Evolutionary conservation across 768 basidiomycete species (phyloP).

Genomic region (Boletus rubroflammeus): DNA sequence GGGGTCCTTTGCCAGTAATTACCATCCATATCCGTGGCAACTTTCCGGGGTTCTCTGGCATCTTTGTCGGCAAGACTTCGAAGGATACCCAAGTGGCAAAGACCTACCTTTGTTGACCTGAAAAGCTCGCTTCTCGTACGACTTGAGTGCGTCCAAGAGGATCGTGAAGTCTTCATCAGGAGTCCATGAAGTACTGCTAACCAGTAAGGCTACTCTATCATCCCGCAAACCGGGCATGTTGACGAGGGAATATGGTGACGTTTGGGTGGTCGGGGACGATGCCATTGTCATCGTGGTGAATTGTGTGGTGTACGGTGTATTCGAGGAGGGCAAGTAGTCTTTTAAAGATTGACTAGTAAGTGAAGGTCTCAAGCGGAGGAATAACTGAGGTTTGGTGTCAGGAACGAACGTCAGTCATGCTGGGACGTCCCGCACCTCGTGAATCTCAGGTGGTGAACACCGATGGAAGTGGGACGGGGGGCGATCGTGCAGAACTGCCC

Average conservation of each 20-base stretch:
- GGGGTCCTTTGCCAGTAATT: constrained; percentile 88
- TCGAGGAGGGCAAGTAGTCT: constrained; percentile 51
- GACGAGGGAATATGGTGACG: constrained; percentile 10
- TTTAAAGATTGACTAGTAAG: constrained; percentile 36
- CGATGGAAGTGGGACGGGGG: constrained; percentile 83
- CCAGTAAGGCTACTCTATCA: constrained; percentile 80
- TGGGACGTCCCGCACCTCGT: constrained; percentile 53
- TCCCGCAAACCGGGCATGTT: constrained; percentile 49
- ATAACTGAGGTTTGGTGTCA: constrained; percentile 38
- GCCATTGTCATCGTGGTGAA: constrained; percentile 46
- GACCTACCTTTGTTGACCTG: constrained; percentile 22
- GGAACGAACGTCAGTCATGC: background rate
- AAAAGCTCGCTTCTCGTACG: constrained; percentile 62
- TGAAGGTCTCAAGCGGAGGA: constrained; percentile 43
- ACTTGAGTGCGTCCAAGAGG: constrained; percentile 67
- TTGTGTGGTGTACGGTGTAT: constrained; percentile 55
- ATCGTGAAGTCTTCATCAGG: constrained; percentile 93
- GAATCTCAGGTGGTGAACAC: constrained; percentile 64
- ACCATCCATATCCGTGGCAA: constrained; percentile 80
- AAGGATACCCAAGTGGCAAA: background rate
- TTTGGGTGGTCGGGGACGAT: constrained; percentile 23
- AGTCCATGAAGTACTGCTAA: constrained; percentile 97
- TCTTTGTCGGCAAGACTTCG: background rate
- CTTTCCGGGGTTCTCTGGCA: constrained; percentile 18
- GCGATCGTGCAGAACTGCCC: constrained; percentile 80